Base-by-base conservation (phyloP, 2,329 filamentous ascomycete species). In the Epichloe typhina region DNA sequence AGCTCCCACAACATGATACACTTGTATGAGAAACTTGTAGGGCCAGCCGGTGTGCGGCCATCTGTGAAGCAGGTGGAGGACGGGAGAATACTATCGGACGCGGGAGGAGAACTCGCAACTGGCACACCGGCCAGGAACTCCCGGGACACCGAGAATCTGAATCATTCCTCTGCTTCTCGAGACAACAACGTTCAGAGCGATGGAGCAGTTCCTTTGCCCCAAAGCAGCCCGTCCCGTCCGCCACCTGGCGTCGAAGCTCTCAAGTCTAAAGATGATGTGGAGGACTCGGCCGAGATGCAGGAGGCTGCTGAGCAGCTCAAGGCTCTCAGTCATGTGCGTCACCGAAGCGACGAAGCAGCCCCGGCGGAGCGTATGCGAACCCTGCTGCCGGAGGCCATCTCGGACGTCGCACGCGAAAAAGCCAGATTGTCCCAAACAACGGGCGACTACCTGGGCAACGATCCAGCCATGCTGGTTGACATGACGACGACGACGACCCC, bases 251-350 rank as follows among this genome's bases (percentile, higher is more conserved):
- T 52, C 11, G 44, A 53, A 4, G 57, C 61, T 1, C 54, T 55
- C 15, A 67, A 68, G 49, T 53, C 62, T 2, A 69, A 68, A 50
- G 60, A 65, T 11, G 65, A 67, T 13, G 64, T 64, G 5, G 79
- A 82, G 58, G 80, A 83, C 51, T 80, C 80, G n/a, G 79, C 76
- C 8, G 80, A 84, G 64, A 83, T 84, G 78, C 78, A 83, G 57
- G 79, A 83, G 62, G 80, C 80, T 19, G 80, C 80, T 4, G 80
- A 83, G 59, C 80, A 83, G 61, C 69, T 84, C 5, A 83, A 83
- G 58, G 80, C 80, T 2, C 62, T 84, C 41, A 83, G 80, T 56
- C 79, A 84, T 58, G 74, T 83, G 49, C 73, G 79, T 3, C 77
- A 77, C 53, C 60, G 72, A 17, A 76, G 74, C 54, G 74, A 75